Evolutionary conservation across 768 basidiomycete genomes (phyloP), one percentile per base, ranked within the genome.

Genomic region (Russula virescens): DNA sequence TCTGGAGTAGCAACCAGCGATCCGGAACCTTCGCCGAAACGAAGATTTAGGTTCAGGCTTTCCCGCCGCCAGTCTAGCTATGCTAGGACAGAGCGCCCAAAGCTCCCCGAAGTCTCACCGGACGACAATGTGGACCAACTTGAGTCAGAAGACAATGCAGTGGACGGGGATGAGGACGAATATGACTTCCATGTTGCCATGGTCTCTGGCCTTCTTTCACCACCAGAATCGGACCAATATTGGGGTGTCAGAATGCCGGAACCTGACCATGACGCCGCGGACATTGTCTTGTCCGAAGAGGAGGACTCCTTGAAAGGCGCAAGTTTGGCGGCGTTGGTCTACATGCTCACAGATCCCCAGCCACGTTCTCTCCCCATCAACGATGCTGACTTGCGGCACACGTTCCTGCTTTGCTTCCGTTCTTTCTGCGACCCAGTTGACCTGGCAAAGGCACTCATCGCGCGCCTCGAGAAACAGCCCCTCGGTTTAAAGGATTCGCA

Each of bases 331-430:
- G 40, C 58, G n/a, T 42, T 60, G 10, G 53, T 64, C 19, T 51
- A 64, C 3, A 28, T 60, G 0, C 47, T 64, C 31, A 64, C 63
- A 3, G 63, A 64, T 23, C 63, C 63, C 10, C 63, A 64, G 21
- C 57, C 62, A 16, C 26, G 8, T 6, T 18, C 9, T 45, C 21
- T 11, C n/a, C 47, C 19, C 40, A 26, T 16, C 21, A 8, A 5
- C 14, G 31, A 34, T 31, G 46, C 34, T 7, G 16, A 59, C 31
- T 48, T 54, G n/a, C 23, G 19, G 6, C 52, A 64, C 23, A 51
- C 58, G 5, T 60, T 64, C 48, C 25, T 64, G 5, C 52, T 64
- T 34, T 64, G 58, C 42, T 64, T 64, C 34, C 58, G 63, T 4
- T 19, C 52, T 14, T 60, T 64, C 34, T 60, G 63, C 21, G 53